Percentiles rank a stretch among this genome's conserved stretches.
These are phyloP conservation scores for Lepidium didymum DNA, from an alignment of 345 rosid species.

Conservation along the genomic window DNA sequence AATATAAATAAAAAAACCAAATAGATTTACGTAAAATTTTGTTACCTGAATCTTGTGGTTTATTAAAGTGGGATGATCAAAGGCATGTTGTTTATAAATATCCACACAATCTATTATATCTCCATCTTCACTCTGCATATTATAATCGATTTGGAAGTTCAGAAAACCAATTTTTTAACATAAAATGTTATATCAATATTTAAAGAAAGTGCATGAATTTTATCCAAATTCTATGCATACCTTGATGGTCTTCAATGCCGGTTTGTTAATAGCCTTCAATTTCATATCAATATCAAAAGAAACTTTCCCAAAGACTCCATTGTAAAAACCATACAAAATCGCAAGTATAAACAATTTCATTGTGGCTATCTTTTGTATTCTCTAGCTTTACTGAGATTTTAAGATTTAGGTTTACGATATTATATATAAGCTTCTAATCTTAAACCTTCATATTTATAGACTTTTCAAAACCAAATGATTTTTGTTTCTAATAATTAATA, in stretches of 20 bases:
- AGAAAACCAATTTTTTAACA: neutral
- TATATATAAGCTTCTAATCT: neutral
- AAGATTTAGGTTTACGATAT: neutral
- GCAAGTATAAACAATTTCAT: slow-evolving; percentile 11
- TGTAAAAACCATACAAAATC: slow-evolving; percentile 3
- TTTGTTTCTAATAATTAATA: neutral
- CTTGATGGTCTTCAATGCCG: slow-evolving; percentile 37
- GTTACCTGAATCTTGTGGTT: slow-evolving; percentile 43
- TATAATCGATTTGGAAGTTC: neutral
- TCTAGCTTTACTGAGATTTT: neutral
- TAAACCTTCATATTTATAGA: neutral
- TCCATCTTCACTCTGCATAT: slow-evolving; percentile 44
- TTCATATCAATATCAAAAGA: slow-evolving; percentile 25
- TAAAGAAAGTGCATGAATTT: neutral
- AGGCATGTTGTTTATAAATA: slow-evolving; percentile 47
- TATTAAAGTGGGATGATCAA: slow-evolving; percentile 42
- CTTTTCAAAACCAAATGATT: neutral
- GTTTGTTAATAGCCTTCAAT: slow-evolving; percentile 44
- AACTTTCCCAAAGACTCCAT: neutral
- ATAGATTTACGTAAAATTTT: neutral
- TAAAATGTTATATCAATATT: neutral
- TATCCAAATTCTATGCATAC: slow-evolving; percentile 5
- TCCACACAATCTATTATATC: slow-evolving; percentile 50
- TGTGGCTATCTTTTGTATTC: no score
- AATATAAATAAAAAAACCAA: neutral